These are phyloP conservation scores for Fusarium pseudoanthophilum DNA, from an alignment of 2,329 filamentous ascomycete genomes.

Conservation along the genomic window DNA sequence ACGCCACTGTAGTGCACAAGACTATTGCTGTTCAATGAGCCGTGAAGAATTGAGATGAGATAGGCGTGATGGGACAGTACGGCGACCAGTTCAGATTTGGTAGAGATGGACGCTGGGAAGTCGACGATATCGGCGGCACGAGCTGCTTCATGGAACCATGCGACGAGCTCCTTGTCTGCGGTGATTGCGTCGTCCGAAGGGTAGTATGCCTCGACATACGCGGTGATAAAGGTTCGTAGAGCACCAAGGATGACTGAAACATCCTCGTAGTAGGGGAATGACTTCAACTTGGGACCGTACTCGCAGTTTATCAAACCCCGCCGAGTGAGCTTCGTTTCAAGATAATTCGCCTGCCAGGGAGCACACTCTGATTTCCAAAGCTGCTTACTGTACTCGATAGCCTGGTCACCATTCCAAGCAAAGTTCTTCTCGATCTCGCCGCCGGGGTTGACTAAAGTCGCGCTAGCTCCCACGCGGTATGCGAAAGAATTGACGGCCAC, in stretches of 20 bases:
- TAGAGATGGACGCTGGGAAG: fast-evolving
- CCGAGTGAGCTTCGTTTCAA: background rate
- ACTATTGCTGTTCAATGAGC: background rate
- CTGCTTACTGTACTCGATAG: background rate
- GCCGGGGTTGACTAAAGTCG: fast-evolving
- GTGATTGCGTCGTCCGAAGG: background rate
- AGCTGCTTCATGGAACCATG: background rate
- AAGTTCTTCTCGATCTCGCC: background rate
- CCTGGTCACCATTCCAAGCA: background rate
- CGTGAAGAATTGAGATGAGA: background rate
- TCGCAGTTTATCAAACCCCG: background rate
- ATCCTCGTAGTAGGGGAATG: background rate
- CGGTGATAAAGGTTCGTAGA: background rate
- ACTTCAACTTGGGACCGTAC: background rate
- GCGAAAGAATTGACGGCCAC: background rate
- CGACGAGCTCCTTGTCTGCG: background rate
- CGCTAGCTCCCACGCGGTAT: background rate
- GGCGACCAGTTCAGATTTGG: background rate
- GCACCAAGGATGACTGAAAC: fast-evolving
- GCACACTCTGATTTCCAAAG: background rate
- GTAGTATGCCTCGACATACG: background rate
- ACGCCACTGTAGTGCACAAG: background rate
- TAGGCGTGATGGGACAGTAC: background rate
- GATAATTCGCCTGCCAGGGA: background rate
- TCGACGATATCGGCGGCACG: background rate